A percentile compares a stretch with the other conserved stretches of the same genome.
These are phyloP conservation scores for Pseudozyma pruni DNA, from an alignment of 1,284 basidiomycete species.

Conservation along the genomic window DNA sequence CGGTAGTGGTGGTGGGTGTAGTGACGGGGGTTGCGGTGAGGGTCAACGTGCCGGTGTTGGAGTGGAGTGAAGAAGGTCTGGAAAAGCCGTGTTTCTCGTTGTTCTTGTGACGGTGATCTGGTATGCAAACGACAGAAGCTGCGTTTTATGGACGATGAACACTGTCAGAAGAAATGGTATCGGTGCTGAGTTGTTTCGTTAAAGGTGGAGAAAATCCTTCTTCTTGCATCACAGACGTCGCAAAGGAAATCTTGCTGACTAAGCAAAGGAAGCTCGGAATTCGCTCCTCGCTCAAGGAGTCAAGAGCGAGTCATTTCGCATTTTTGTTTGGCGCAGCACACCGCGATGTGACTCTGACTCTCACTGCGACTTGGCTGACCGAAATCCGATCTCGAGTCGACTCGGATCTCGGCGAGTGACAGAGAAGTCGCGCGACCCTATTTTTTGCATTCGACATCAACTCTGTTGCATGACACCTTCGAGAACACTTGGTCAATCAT, in stretches of 20 bases:
- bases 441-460: not conserved
- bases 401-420: conserved; percentile 20
- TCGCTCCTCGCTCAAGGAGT: conserved; percentile 10
- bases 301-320: conserved; percentile 20
- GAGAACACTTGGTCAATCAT: not conserved
- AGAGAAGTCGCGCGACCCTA: not conserved
- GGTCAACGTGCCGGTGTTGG: conserved; percentile 4
- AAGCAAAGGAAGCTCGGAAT: conserved; percentile 21
- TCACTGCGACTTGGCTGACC: not conserved
- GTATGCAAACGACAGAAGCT: not conserved
- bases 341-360: conserved; percentile 1
- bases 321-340: no score
- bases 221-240: not conserved
- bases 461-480: not conserved
- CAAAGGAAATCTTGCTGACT: conserved; percentile 38
- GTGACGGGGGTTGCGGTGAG: conserved; percentile 2
- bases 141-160: conserved; percentile 13
- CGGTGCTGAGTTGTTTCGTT: conserved; percentile 1
- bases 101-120: not conserved
- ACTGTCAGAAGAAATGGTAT: not conserved
- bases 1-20: not conserved
- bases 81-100: not conserved
- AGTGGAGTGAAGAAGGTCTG: not conserved
- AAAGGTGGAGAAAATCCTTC: conserved; percentile 36
- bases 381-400: not conserved